These are phyloP conservation scores for Zasmidium citrigriseum DNA, from an alignment of 2,329 filamentous ascomycete species.

Conservation along the genomic window DNA sequence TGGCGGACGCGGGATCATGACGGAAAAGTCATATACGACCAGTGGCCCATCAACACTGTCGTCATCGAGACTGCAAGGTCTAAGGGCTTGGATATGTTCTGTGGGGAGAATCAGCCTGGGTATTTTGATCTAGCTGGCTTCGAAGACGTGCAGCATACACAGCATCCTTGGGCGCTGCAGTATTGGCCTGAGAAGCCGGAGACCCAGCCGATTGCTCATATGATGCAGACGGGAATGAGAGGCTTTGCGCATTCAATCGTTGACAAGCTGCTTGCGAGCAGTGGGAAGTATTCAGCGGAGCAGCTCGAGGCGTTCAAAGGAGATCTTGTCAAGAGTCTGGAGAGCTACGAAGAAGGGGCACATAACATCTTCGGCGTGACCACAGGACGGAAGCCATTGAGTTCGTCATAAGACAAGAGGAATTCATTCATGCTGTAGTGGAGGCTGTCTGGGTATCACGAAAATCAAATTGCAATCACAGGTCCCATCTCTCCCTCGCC, in stretches of 20 bases:
- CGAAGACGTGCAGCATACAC: too few relatives aligned
- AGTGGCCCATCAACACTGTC: constrained; percentile 49
- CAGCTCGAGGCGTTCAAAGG: too few relatives aligned
- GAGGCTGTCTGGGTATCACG: background rate
- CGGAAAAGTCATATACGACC: constrained; percentile 44
- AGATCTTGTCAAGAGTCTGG: background rate
- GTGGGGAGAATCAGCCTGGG: too few relatives aligned
- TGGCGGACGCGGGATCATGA: background rate
- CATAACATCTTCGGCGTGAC: background rate
- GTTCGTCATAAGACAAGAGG: background rate
- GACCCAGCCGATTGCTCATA: too few relatives aligned
- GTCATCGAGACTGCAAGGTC: constrained; percentile 43
- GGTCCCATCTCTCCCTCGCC: background rate
- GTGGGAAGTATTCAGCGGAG: too few relatives aligned
- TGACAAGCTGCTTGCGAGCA: too few relatives aligned
- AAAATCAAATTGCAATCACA: background rate
- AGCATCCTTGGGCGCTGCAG: too few relatives aligned
- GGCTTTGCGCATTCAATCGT: too few relatives aligned
- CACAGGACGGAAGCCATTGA: too few relatives aligned
- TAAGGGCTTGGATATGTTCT: constrained; percentile 24
- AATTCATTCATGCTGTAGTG: background rate
- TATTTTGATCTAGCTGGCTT: too few relatives aligned
- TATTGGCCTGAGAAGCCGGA: too few relatives aligned
- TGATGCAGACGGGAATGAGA: too few relatives aligned
- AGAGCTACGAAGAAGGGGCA: background rate